Evolutionary conservation across 1,284 basidiomycete species (phyloP), one percentile per base, ranked within the genome.

Genomic region (Irpex lacteus): DNA sequence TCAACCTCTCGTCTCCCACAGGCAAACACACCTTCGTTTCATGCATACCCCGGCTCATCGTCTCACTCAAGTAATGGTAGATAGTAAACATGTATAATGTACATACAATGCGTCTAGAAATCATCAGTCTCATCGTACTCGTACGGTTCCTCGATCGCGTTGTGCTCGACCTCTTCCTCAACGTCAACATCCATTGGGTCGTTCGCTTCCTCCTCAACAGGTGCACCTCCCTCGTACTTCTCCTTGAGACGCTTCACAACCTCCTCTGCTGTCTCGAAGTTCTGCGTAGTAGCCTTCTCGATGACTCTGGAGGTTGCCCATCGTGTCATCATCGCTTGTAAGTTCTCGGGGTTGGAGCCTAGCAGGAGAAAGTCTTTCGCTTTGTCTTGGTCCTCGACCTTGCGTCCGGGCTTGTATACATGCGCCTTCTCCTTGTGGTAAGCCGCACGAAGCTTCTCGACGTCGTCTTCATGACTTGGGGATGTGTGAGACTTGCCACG

Each of bases 401-500:
- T 15, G 36, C 38, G 2, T 3, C 54, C 32, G 8, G 44, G 18
- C n/a, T 54, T 53, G 36, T 54, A 59, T 5, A 59, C 26, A 34
- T 60, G 61, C 1, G 57, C 32, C 34, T 66, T 59, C 4, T 47
- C 52, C 5, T 50, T 36, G 26, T 26, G 26, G 26, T 26, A 26
- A 26, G 26, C 26, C 26, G 26, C 26, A 26, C 26, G 26, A 26
- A 26, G 26, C 26, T 26, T 26, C 7, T 34, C 34, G 13, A 67
- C 53, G 47, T 67, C 66, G 3, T 4, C 32, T 50, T 67, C 64
- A 19, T 59, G 60, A 2, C n/a, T 49, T 1, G 64, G 66, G 8
- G 21, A 56, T 2, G 64, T 67, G 32, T 67, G 66, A 6, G 61
- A 55, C 38, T 63, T 65, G 4, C 66, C 66, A n/a, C 66, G 40